Conservation (phyloP, 768 basidiomycete species). For the Rhizopogon roseolus region DNA sequence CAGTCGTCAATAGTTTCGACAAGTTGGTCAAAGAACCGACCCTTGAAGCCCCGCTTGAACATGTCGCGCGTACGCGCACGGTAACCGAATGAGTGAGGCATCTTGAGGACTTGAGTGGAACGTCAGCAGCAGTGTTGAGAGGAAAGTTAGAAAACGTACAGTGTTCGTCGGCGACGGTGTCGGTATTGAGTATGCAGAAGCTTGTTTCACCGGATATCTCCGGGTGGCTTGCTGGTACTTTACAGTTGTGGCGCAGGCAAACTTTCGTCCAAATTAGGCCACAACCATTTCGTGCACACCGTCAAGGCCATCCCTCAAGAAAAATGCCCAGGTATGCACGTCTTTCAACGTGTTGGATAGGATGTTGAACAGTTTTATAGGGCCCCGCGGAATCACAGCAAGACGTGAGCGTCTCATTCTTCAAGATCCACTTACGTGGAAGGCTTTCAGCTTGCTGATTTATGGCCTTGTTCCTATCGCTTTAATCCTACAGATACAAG, state of each 20-base stretch:
- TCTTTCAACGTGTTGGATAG: constrained; percentile 10
- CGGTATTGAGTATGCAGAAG: constrained; percentile 37
- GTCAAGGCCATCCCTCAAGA: constrained; percentile 46
- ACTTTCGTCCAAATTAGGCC: constrained; percentile 35
- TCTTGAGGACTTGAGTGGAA: constrained; percentile 53
- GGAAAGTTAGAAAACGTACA: constrained; percentile 34
- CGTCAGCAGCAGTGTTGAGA: constrained; percentile 9
- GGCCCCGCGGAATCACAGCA: constrained; percentile 89
- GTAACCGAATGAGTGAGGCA: constrained; percentile 99
- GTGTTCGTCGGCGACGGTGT: constrained; percentile 42
- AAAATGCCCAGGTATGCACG: constrained; percentile 79
- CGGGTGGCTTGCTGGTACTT: constrained; percentile 65
- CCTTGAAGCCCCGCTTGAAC: constrained; percentile 99
- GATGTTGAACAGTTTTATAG: constrained; percentile 41
- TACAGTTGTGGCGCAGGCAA: constrained; percentile 54
- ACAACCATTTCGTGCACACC: constrained; percentile 19
- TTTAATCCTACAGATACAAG: constrained; percentile 80
- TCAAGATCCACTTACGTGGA: constrained; percentile 72
- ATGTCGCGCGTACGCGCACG: constrained; percentile 99
- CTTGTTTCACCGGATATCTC: constrained; percentile 40
- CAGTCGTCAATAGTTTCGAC: background rate
- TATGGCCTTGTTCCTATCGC: constrained; percentile 59
- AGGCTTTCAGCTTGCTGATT: constrained; percentile 61
- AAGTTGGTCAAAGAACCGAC: constrained; percentile 41
- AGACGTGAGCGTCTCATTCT: constrained; percentile 74